phyloP scores from a whole-genome alignment of 306 rosid species.

The Vicia villosa region DNA sequence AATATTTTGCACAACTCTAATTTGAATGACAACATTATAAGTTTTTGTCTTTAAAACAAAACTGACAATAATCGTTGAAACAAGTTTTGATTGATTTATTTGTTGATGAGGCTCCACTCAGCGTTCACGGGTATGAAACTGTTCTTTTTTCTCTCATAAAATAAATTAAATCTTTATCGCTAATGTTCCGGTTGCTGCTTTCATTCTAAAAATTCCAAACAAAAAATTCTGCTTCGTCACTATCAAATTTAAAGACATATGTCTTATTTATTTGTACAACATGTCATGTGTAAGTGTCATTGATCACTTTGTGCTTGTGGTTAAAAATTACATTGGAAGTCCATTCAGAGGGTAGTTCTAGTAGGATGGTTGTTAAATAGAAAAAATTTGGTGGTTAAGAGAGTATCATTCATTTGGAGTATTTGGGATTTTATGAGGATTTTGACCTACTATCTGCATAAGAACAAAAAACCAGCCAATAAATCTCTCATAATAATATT shows the following conservation, averaged over 20 bases:
- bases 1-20: too few relatives aligned
- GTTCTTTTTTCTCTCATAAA: not conserved
- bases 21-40: not conserved
- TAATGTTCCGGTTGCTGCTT: not conserved
- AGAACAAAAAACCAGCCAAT: too few relatives aligned
- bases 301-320: not conserved
- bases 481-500: too few relatives aligned
- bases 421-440: too few relatives aligned
- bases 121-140: not conserved
- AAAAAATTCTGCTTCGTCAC: not conserved
- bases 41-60: not conserved
- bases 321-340: not conserved
- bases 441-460: too few relatives aligned
- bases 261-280: not conserved
- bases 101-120: not conserved
- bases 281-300: not conserved
- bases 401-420: too few relatives aligned
- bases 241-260: not conserved
- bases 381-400: too few relatives aligned
- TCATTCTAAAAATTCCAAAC: not conserved
- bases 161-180: not conserved
- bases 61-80: not conserved
- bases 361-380: too few relatives aligned
- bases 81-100: not conserved
- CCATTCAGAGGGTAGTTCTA: not conserved